These are phyloP conservation scores for Hirsutella rhossiliensis DNA, from an alignment of 2,329 filamentous ascomycete genomes.

Conservation along the genomic window DNA sequence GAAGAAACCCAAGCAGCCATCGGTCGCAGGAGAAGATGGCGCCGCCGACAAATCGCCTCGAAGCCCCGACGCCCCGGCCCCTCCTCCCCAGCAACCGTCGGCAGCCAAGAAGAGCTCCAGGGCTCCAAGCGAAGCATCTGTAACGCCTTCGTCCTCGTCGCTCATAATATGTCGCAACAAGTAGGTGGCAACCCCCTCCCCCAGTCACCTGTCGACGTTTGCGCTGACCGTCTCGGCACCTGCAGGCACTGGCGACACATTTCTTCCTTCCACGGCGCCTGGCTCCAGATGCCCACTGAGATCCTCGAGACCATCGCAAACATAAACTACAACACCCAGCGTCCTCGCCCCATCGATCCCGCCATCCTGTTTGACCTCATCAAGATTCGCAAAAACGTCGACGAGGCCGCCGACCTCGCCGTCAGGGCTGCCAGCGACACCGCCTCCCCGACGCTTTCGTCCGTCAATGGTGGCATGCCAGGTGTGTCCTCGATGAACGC, in stretches of 20 bases:
- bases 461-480: constrained; percentile 29
- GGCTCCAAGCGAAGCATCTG: constrained; percentile 2
- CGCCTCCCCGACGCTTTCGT: constrained; percentile 51
- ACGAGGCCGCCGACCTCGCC: constrained; percentile 67
- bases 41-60: not conserved
- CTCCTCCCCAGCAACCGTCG: no score
- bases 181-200: constrained; percentile 24
- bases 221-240: not conserved
- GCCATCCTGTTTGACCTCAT: constrained; percentile 74
- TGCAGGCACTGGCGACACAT: constrained; percentile 77
- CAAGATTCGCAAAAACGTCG: constrained; percentile 69
- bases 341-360: constrained; percentile 66
- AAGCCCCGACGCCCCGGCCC: no score
- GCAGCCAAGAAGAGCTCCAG: constrained; percentile 4
- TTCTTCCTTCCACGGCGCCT: constrained; percentile 71
- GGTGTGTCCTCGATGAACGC: constrained; percentile 8
- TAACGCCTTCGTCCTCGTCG: constrained; percentile 5
- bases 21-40: constrained; percentile 18
- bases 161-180: constrained; percentile 47
- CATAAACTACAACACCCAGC: constrained; percentile 66
- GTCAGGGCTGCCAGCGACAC: constrained; percentile 67
- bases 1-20: constrained; percentile 30
- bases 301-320: constrained; percentile 69
- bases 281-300: constrained; percentile 69
- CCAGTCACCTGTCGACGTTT: not conserved